Base-by-base conservation (phyloP, 2,329 filamentous ascomycete species). In the Fusarium cyanostomum region DNA sequence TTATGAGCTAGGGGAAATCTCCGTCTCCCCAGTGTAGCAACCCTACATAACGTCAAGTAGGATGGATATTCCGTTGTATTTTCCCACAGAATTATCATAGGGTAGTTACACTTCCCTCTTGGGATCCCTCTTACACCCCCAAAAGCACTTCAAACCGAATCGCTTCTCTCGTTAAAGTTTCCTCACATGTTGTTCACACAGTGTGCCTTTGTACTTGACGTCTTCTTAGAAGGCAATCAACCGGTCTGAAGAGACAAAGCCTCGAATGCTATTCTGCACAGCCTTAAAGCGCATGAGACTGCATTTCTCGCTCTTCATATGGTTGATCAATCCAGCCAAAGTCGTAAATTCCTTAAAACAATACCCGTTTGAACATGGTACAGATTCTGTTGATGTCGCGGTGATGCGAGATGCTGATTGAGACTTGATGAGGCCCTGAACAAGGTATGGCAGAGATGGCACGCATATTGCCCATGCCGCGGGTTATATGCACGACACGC, bases 331-430 rank as follows among this genome's bases (percentile, higher is more conserved):
- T 1, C 62, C 74, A 2, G 77, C 78, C 7, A 82, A 59, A 2
- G 71, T 76, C 44, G 67, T 78, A 54, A 81, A 82, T 10, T 82
- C 73, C 12, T 39, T 63, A 1, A 54, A 21, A 52, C 79, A 81
- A 11, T 4, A 5, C 1, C 28, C 41, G 5, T 78, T 76, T 0
- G 76, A 78, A 42, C 79, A 53, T 79, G 76, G 43, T 81, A 81
- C 8, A 80, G 58, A 0, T 64, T 53, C 43, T 78, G 69, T 44
- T 77, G 74, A 51, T 82, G 71, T 9, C 44, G 72, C 0, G 81
- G 75, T 1, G 86, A 89, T 34, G 78, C 79, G 2, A 89, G 70
- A 63, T 90, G 86, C 50, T 80, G 74, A 43, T 84, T 82, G 3
- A 89, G 76, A 0, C 67, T 65, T 0, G 37, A 11, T 0, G 77